phyloP scores from a whole-genome alignment of 225 moss, liverwort and hornwort genomes.

The Straminergon stramineum region DNA sequence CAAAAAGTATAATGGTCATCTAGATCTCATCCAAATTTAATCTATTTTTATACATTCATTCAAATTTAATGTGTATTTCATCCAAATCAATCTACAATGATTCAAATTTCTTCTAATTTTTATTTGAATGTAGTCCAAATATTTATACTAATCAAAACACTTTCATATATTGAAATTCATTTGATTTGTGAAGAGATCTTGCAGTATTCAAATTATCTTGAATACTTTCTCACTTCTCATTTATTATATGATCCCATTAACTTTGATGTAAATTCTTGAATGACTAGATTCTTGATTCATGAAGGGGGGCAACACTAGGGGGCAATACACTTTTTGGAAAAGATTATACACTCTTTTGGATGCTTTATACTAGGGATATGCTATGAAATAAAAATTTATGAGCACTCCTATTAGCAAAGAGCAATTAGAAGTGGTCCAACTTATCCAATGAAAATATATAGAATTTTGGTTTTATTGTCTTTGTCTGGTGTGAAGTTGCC shows the following conservation, averaged over 20 bases:
- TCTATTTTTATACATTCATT: neutral
- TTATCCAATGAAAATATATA: neutral
- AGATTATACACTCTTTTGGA: neutral
- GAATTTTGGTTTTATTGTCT: neutral
- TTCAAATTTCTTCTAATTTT: neutral
- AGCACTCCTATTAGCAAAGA: neutral
- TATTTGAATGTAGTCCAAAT: neutral
- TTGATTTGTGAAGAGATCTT: neutral
- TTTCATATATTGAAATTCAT: neutral
- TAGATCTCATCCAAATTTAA: neutral
- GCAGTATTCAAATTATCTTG: neutral
- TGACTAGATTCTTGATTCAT: neutral
- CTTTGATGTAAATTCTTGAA: neutral
- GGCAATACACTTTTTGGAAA: neutral
- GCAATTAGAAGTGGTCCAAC: neutral
- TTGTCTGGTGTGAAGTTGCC: rapidly evolving
- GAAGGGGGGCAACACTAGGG: rapidly evolving
- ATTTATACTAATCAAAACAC: neutral
- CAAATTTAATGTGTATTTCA: neutral
- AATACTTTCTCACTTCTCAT: neutral
- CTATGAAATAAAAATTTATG: neutral
- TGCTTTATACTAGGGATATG: rapidly evolving
- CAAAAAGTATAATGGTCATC: neutral
- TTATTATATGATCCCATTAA: neutral
- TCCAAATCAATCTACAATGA: neutral